Evolutionary conservation across 2,329 filamentous ascomycete genomes (phyloP).

Genomic region (Fusarium protoensiforme): DNA sequence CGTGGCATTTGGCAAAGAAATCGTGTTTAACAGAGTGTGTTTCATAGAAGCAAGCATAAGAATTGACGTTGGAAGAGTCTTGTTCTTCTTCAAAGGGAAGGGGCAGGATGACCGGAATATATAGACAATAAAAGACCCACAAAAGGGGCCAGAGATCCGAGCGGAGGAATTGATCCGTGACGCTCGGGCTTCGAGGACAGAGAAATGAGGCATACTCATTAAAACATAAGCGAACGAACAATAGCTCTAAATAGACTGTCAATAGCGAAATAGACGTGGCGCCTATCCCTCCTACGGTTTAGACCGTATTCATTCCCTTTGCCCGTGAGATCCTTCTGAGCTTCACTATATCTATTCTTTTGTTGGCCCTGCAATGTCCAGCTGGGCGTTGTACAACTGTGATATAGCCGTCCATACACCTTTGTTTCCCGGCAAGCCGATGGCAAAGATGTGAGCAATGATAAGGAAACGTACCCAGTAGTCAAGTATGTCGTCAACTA

Average conservation of each 20-base stretch:
- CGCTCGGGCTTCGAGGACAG: too few relatives aligned
- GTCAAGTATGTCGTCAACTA: not conserved
- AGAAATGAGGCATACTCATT: not conserved
- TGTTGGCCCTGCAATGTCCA: not conserved
- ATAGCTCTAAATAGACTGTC: not conserved
- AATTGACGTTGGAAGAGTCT: too few relatives aligned
- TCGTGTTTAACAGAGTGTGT: too few relatives aligned
- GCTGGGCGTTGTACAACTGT: not conserved
- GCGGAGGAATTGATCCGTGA: too few relatives aligned
- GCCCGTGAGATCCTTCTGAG: too few relatives aligned
- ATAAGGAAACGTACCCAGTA: not conserved
- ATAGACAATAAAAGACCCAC: too few relatives aligned
- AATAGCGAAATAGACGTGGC: not conserved
- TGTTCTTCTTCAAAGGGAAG: too few relatives aligned
- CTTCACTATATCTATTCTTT: not conserved
- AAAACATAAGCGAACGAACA: not conserved
- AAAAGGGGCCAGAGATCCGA: too few relatives aligned
- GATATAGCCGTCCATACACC: not conserved
- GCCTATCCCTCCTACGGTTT: not conserved
- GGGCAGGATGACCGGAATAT: too few relatives aligned
- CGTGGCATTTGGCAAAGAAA: not conserved
- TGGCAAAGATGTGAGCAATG: not conserved
- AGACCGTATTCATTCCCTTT: not conserved
- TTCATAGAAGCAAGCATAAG: too few relatives aligned
- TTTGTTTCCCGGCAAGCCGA: not conserved